A percentile compares a stretch with the other conserved stretches of the same genome.
Conservation (phyloP, 306 rosid species). For the Astragalus membranaceus region DNA sequence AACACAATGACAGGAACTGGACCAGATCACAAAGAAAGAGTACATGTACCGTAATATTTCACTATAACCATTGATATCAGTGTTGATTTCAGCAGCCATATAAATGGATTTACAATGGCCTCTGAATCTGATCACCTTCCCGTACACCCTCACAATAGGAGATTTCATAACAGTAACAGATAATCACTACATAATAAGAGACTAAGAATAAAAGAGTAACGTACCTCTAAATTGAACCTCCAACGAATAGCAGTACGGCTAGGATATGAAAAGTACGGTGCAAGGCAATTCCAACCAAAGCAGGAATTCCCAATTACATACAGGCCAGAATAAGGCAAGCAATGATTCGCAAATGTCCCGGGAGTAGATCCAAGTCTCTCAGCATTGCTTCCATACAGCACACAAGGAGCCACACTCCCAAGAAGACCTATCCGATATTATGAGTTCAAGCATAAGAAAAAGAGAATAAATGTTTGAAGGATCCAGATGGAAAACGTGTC, state of each 20-base stretch:
- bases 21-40: neutral
- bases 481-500: neutral
- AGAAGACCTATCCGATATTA: constrained; percentile 61
- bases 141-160: neutral
- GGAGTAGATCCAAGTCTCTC: constrained; percentile 72
- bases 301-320: constrained; percentile 61
- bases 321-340: constrained; percentile 68
- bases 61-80: neutral
- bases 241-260: constrained; percentile 79
- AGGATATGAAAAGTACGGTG: constrained; percentile 75
- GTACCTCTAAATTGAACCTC: constrained; percentile 90
- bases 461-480: neutral
- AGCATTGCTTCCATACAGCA: constrained; percentile 82
- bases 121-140: neutral
- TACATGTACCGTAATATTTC: neutral
- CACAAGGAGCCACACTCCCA: constrained; percentile 95
- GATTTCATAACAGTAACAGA: neutral
- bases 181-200: neutral
- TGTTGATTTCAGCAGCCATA: neutral
- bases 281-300: constrained; percentile 77
- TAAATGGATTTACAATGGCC: neutral
- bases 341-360: constrained; percentile 71
- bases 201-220: constrained; percentile 14
- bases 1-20: neutral
- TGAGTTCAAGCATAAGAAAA: constrained; percentile 3